Percentiles rank a stretch among this genome's conserved stretches.
Conservation (phyloP, 2,329 filamentous ascomycete species). For the Magnaporthiopsis rhizophila region DNA sequence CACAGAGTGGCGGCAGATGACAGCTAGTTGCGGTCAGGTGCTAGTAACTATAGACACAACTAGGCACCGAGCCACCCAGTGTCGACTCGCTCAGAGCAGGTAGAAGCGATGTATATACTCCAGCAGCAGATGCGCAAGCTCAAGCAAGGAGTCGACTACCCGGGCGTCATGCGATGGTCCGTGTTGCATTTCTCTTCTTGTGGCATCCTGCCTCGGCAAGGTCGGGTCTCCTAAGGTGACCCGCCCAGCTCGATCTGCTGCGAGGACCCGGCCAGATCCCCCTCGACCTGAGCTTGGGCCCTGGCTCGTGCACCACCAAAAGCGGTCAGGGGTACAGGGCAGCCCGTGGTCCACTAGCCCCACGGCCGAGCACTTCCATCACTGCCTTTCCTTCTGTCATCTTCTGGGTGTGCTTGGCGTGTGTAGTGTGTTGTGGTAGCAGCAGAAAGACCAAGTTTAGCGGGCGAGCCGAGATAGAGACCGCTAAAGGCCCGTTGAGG, state of each 20-base stretch:
- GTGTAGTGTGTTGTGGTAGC: neutral
- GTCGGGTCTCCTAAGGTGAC: neutral
- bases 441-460: neutral
- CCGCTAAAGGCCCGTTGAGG: neutral
- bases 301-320: neutral
- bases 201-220: neutral
- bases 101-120: neutral
- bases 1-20: no score
- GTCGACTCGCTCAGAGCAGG: no score
- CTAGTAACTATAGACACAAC: no score
- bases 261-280: neutral
- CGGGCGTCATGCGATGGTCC: neutral
- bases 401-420: neutral
- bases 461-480: neutral
- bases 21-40: no score
- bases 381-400: neutral
- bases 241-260: neutral
- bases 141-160: no score
- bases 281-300: neutral
- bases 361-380: neutral
- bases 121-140: neutral
- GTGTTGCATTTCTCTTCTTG: neutral
- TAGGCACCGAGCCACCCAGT: no score
- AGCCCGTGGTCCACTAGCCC: neutral
- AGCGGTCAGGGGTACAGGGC: neutral